Base-by-base conservation (phyloP, 148 eudicot species). In the Spergularia marina region DNA sequence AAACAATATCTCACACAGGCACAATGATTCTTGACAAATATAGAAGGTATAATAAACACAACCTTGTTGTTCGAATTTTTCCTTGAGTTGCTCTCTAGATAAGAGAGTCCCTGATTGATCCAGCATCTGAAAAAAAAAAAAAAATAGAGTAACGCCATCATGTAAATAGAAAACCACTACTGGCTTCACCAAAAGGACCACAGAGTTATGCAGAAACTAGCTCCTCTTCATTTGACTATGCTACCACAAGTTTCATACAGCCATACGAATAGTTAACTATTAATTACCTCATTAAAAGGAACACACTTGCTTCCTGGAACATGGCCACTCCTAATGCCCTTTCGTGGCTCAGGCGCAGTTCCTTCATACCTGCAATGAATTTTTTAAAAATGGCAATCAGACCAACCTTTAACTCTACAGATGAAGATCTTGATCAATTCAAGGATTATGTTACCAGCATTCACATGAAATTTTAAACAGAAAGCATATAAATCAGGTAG, bases 231-330 rank as follows among this genome's bases (percentile, higher is more conserved):
- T 64, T 13, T 60, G 65, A 34, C 68, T 36, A 41, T 75, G 59
- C 72, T 55, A 75, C 39, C 34, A 52, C 13, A 15, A 21, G 12
- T 23, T 73, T 40, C 9, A 62, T 30, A 53, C n/a, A 30, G 1
- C 36, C 36, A 3, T 30, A 30, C 52, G 23, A 53, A 47, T 39
- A 9, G 23, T 18, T 34, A 30, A 30, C 36, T 30, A 30, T 30
- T 3, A 30, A 30, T 74, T 64, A 83, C 98, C 97, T 91, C 86
- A 39, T 89, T 59, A 73, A 92, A 95, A 63, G 99, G 92, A 58
- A 95, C 76, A 81, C 97, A 95, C 86, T 92, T 95, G 91, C 99
- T 95, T 55, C 94, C 91, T 23, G 99, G 97, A 78, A 95, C 90
- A 87, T 90, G 99, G 56, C 99, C 99, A 86, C 97, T 88, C 82